Evolutionary conservation across 768 basidiomycete species (phyloP).

Genomic region (Mycena vitilis): DNA sequence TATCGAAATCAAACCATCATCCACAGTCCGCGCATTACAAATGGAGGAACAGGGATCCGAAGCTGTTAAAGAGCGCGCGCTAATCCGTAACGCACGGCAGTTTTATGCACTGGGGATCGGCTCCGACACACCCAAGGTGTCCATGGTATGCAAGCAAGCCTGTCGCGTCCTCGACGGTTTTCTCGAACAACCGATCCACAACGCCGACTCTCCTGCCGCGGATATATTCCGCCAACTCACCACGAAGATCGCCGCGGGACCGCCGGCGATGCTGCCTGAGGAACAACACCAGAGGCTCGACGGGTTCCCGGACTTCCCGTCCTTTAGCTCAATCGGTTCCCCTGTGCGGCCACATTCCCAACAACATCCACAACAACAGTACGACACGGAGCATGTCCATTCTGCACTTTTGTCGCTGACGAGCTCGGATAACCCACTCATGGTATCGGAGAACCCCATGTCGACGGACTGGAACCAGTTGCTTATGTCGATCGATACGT

Average conservation of each 20-base stretch:
- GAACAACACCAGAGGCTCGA: slow-evolving; percentile 11
- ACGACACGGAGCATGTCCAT: slow-evolving; percentile 13
- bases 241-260: slow-evolving; percentile 3
- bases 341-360: not conserved
- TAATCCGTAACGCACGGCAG: slow-evolving; percentile 19
- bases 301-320: slow-evolving; percentile 20
- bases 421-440: not conserved
- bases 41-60: slow-evolving; percentile 23
- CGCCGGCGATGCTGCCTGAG: not conserved
- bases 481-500: slow-evolving; percentile 14
- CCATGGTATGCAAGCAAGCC: slow-evolving; percentile 15
- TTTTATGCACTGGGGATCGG: slow-evolving; percentile 15
- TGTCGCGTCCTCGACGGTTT: slow-evolving; percentile 21
- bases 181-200: slow-evolving; percentile 8
- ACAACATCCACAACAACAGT: not conserved
- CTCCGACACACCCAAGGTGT: slow-evolving; percentile 10
- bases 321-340: slow-evolving; percentile 17
- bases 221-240: slow-evolving; percentile 21
- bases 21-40: slow-evolving; percentile 17
- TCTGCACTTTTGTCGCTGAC: slow-evolving; percentile 20
- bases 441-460: slow-evolving; percentile 18
- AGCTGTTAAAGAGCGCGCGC: slow-evolving; percentile 6
- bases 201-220: slow-evolving; percentile 11
- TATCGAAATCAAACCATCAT: not conserved
- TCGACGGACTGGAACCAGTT: slow-evolving; percentile 16